Percentiles rank a stretch among this genome's conserved stretches.
Conservation (phyloP, 345 rosid species). For the Iberis pinnata region DNA sequence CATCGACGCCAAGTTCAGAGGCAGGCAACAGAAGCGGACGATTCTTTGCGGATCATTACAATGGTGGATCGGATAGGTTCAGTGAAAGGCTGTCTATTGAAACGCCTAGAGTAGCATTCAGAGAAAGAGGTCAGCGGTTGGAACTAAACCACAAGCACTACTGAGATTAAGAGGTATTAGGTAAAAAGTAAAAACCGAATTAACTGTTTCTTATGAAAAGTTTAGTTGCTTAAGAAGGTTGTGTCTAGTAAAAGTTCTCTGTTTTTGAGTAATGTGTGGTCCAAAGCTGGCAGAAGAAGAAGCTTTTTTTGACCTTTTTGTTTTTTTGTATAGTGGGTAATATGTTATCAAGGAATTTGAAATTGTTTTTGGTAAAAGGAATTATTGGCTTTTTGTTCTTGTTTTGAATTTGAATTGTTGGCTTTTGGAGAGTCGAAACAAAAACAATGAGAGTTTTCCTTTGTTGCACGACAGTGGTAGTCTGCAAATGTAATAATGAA, state of each 20-base stretch:
- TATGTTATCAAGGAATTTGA: conserved; percentile 23
- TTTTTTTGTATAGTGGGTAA: conserved; percentile 43
- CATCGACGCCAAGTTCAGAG: conserved; percentile 65
- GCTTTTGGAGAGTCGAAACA: conserved; percentile 6
- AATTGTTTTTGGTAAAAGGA: conserved; percentile 8
- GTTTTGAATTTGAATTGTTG: conserved; percentile 16
- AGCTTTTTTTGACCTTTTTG: conserved; percentile 17
- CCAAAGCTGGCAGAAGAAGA: conserved; percentile 13
- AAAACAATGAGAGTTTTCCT: conserved; percentile 14
- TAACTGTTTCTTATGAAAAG: no score
- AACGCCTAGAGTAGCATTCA: conserved; percentile 30
- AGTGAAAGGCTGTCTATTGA: conserved; percentile 53
- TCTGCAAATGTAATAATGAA: no score
- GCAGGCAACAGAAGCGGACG: conserved; percentile 84
- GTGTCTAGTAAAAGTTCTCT: conserved; percentile 2
- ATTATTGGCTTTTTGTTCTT: no score
- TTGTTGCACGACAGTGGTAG: conserved; percentile 17
- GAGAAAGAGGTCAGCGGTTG: conserved; percentile 40
- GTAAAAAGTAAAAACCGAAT: conserved; percentile 1
- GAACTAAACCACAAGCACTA: conserved; percentile 23
- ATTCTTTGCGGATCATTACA: conserved; percentile 57
- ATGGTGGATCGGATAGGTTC: conserved; percentile 52
- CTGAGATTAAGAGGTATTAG: conserved; percentile 6
- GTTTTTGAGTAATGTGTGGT: conserved; percentile 23
- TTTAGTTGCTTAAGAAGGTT: conserved; percentile 21